Evolutionary conservation across 2,329 filamentous ascomycete species (phyloP).

Genomic region (Sarocladiaceae sp.): DNA sequence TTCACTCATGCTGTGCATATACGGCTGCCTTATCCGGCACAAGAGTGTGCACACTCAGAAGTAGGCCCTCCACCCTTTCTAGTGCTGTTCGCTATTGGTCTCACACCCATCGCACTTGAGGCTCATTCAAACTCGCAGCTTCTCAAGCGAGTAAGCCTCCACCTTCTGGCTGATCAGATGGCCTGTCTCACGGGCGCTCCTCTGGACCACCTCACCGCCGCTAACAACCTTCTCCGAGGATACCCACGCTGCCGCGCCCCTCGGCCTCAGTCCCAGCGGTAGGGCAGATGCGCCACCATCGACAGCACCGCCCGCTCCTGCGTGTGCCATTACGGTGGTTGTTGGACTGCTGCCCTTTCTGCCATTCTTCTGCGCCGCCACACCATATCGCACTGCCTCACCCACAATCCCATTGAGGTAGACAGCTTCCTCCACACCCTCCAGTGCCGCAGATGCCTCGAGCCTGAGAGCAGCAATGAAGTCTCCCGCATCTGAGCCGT

Average conservation of each 20-base stretch:
- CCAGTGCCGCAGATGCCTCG: constrained; percentile 64
- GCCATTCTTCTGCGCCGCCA: constrained; percentile 28
- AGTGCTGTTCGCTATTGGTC: no score
- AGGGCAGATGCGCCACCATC: constrained; percentile 28
- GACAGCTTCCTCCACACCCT: constrained; percentile 63
- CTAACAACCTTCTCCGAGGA: constrained; percentile 54
- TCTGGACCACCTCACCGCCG: constrained; percentile 63
- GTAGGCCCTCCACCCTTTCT: no score
- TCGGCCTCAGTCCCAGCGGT: constrained; percentile 66
- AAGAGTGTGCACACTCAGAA: no score
- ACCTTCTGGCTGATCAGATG: constrained; percentile 73
- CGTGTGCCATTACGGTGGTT: no score
- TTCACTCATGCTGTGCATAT: neutral
- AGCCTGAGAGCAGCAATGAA: constrained; percentile 59
- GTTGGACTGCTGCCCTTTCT: constrained; percentile 7
- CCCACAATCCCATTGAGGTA: constrained; percentile 58
- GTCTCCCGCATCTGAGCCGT: constrained; percentile 51
- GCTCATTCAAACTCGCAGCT: constrained; percentile 60
- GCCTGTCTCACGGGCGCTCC: constrained; percentile 67
- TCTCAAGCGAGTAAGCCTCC: constrained; percentile 77
- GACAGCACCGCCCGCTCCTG: neutral
- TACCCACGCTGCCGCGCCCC: constrained; percentile 30
- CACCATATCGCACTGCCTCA: constrained; percentile 59
- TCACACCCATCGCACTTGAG: neutral
- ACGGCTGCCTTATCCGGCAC: constrained; percentile 5